Evolutionary conservation across 2,329 filamentous ascomycete species (phyloP), one percentile per base, ranked within the genome.

Genomic region (Hypoxylon sp.): DNA sequence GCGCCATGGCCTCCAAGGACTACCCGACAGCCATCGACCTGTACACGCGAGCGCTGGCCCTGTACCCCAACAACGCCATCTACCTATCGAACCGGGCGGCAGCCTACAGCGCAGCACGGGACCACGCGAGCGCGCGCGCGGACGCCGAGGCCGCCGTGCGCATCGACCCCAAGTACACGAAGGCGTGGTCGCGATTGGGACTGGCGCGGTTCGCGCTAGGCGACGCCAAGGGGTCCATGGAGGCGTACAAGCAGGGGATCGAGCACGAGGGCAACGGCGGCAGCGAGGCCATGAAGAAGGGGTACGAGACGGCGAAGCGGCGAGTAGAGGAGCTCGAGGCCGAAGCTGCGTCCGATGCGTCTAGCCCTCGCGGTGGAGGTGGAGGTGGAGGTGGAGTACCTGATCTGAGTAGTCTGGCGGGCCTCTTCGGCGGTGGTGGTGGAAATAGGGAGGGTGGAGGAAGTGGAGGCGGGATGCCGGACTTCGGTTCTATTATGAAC

Each of bases 71-170:
- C 73, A 98, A 99, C 84, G 93, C 94, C 42, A 96, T 99, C 81
- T 99, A 96, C 86, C 91, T 99, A 44, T 97, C 94, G 71, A 99
- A 99, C 88, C 94, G 96, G 73, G 96, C 96, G 10, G 96, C 96
- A 51, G 96, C 96, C 5, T 93, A 97, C 86, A 94, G 91, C 29
- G 95, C 94, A 22, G 90, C 90, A 69, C 89, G 90, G 74, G 91
- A 97, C 82, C 94, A 98, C 84, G 89, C 91, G 69, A 90, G 92
- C 70, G 96, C 96, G 11, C 90, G 89, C 75, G 86, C 91, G 69
- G 96, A 99, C 80, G 96, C 96, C 51, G 95, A 98, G 84, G 88
- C 96, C 72, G 96, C 96, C 61, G 93, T 96, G 62, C 88, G 89
- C 63, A 88, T 94, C 60, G 96, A 99, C 80, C 94, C 96, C 11